Conservation (phyloP, 2,329 filamentous ascomycete genomes). For the Tolypocladium amazonense region DNA sequence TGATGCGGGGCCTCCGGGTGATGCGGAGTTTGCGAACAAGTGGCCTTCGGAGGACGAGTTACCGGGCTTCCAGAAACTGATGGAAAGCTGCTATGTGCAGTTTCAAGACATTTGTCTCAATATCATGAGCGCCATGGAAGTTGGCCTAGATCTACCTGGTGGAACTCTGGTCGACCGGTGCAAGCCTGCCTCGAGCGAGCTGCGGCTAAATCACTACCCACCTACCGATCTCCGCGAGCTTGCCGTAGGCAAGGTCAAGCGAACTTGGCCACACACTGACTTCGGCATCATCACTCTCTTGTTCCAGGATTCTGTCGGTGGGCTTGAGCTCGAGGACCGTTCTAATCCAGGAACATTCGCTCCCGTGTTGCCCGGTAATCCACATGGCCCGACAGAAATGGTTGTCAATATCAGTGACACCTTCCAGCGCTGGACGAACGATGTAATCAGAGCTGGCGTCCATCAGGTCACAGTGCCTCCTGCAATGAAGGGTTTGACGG, state of each 20-base stretch:
- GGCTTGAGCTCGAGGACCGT: conserved; percentile 32
- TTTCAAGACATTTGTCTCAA: background rate
- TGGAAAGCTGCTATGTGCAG: background rate
- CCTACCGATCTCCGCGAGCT: conserved; percentile 4
- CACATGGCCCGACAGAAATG: conserved; percentile 9
- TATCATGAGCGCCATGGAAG: conserved; percentile 8
- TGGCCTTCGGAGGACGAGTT: background rate
- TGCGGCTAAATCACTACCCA: conserved; percentile 8
- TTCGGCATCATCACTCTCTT: conserved; percentile 17
- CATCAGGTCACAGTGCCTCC: background rate
- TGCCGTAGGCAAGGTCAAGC: background rate
- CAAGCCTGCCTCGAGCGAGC: conserved; percentile 6
- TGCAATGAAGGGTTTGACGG: background rate
- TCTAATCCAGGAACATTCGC: conserved; percentile 10
- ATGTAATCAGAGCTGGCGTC: conserved; percentile 1
- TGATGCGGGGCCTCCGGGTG: background rate
- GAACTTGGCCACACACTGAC: conserved; percentile 7
- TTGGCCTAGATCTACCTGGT: conserved; percentile 20
- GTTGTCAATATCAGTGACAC: conserved; percentile 23
- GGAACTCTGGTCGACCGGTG: conserved; percentile 4
- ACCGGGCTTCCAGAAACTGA: background rate
- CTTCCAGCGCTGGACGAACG: conserved; percentile 21
- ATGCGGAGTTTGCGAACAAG: background rate
- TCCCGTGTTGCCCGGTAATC: conserved; percentile 14
- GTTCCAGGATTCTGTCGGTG: conserved; percentile 29